Evolutionary conservation across 2,329 filamentous ascomycete genomes (phyloP).

Genomic region (Colletotrichum orchidophilum): DNA sequence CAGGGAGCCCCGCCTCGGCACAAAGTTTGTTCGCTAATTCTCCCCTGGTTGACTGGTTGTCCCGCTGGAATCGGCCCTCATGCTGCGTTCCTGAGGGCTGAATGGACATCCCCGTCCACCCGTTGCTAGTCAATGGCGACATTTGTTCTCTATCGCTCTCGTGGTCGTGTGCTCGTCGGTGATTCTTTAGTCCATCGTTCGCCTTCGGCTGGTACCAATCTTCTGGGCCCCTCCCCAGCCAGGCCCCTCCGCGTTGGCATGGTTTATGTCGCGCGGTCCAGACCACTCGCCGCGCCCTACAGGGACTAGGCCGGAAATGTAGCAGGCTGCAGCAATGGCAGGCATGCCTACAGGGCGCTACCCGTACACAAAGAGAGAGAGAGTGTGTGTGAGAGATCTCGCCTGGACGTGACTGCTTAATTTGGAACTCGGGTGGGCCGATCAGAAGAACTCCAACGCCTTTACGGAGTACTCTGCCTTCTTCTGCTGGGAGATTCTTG

Average conservation of each 20-base stretch:
- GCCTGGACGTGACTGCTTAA: slow-evolving; percentile 5
- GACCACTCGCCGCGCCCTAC: background rate
- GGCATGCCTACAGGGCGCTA: background rate
- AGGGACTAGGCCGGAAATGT: slow-evolving; percentile 19
- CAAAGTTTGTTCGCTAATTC: slow-evolving; percentile 28
- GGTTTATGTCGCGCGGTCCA: slow-evolving; percentile 10
- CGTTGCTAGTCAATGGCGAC: background rate
- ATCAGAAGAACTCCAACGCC: background rate
- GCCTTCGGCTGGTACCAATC: background rate
- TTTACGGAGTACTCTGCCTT: too few species aligned
- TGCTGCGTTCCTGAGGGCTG: background rate
- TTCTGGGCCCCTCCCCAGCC: background rate
- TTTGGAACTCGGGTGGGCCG: background rate
- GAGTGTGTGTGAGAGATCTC: background rate
- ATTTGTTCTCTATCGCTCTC: background rate
- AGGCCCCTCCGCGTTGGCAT: background rate
- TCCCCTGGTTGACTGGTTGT: background rate
- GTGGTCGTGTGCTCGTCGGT: slow-evolving; percentile 16
- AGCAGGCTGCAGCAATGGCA: slow-evolving; percentile 6
- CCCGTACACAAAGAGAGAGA: too few species aligned
- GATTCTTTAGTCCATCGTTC: background rate
- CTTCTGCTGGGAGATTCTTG: background rate
- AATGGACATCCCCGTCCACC: background rate
- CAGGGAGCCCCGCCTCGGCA: slow-evolving; percentile 8
- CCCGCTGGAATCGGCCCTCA: background rate